Percentiles rank a stretch among this genome's conserved stretches.
Evolutionary conservation across 768 basidiomycete genomes (phyloP).

Genomic region (Suillus lakei): DNA sequence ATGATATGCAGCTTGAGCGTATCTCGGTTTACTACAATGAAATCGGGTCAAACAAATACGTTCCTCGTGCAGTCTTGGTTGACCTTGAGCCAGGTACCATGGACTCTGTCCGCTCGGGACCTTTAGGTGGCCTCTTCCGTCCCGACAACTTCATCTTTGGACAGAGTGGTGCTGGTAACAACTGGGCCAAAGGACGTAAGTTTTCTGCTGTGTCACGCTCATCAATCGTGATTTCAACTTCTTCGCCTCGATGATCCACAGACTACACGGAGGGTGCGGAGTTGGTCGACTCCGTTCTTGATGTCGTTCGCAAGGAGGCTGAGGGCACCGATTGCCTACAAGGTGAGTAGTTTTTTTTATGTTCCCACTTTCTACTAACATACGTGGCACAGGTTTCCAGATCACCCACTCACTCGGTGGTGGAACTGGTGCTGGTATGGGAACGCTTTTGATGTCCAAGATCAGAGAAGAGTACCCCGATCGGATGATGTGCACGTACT

Average conservation of each 20-base stretch:
- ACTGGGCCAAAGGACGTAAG: conserved; percentile 99
- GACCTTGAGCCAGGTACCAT: conserved; percentile 98
- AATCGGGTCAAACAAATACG: conserved; percentile 94
- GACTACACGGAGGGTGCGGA: conserved; percentile 96
- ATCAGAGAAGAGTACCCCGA: conserved; percentile 99
- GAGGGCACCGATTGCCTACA: conserved; percentile 97
- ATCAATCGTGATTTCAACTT: background rate
- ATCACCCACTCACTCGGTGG: conserved; percentile 99
- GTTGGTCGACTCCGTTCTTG: conserved; percentile 96
- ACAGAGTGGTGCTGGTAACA: conserved; percentile 98
- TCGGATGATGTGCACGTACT: conserved; percentile 99
- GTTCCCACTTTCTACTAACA: conserved; percentile 1
- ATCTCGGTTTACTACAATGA: conserved; percentile 99
- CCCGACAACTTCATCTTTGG: conserved; percentile 99
- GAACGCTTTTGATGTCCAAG: conserved; percentile 98
- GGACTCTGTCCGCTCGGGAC: conserved; percentile 90
- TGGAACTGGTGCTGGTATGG: conserved; percentile 99
- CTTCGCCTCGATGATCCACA: background rate
- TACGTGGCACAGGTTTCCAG: conserved; percentile 78
- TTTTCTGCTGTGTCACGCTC: conserved; percentile 23
- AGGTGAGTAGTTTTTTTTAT: conserved; percentile 53
- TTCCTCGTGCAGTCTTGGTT: conserved; percentile 95
- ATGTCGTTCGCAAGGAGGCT: conserved; percentile 98
- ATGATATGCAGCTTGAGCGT: conserved; percentile 95
- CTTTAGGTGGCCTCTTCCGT: conserved; percentile 91